phyloP scores from a whole-genome alignment of 2,329 filamentous ascomycete species.

The Fusarium bulbicola region DNA sequence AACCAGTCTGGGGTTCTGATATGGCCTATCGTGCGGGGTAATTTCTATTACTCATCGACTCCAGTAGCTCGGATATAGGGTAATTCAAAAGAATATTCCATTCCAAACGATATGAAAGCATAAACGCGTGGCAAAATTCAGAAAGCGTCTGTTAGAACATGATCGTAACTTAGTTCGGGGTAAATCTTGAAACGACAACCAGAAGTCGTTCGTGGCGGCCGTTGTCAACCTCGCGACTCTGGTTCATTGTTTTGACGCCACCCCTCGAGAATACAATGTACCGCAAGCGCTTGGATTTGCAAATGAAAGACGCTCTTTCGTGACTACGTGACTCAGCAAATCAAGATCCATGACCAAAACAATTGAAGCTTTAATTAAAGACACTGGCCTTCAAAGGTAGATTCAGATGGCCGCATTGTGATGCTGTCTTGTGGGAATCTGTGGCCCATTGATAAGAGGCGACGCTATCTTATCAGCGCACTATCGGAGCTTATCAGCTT shows the following conservation, averaged over 20 bases:
- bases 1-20: slow-evolving; percentile 8
- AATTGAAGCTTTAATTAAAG: no score
- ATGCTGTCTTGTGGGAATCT: background rate
- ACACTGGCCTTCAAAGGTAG: background rate
- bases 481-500: background rate
- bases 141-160: background rate
- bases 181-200: fast-evolving
- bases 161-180: background rate
- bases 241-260: fast-evolving
- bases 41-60: slow-evolving; percentile 38
- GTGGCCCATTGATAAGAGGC: background rate
- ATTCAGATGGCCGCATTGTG: background rate
- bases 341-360: fast-evolving
- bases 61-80: background rate
- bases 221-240: fast-evolving
- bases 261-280: fast-evolving
- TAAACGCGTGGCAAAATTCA: background rate
- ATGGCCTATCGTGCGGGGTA: slow-evolving; percentile 36
- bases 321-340: fast-evolving
- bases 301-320: fast-evolving
- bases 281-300: background rate
- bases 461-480: background rate
- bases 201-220: background rate
- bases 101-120: background rate
- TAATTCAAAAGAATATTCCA: background rate